A percentile compares a stretch with the other conserved stretches of the same genome.
phyloP scores from a whole-genome alignment of 495 filamentous ascomycete genomes.

The Trichoderma orchidacearum region DNA sequence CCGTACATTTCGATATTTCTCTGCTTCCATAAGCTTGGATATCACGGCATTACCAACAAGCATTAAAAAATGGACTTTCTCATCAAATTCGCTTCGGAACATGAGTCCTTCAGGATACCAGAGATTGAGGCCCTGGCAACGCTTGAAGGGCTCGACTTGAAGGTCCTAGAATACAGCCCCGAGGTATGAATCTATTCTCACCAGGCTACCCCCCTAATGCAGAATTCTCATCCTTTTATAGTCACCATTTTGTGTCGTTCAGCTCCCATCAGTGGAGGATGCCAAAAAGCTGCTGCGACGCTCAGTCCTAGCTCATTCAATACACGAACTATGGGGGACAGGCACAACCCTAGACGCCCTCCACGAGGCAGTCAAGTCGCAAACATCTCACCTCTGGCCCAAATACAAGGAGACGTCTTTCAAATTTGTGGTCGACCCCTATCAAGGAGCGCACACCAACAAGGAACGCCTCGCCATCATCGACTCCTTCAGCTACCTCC shows the following conservation, averaged over 20 bases:
- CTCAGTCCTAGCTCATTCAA: slow-evolving; percentile 63
- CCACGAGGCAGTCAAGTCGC: slow-evolving; percentile 45
- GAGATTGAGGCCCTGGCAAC: slow-evolving; percentile 77
- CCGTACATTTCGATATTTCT: too few species aligned
- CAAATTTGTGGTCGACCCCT: slow-evolving; percentile 70
- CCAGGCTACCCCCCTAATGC: neutral
- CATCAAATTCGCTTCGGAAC: slow-evolving; percentile 77
- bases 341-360: slow-evolving; percentile 54
- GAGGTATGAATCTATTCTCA: slow-evolving; percentile 37
- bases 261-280: slow-evolving; percentile 47
- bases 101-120: slow-evolving; percentile 77
- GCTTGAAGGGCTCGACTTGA: slow-evolving; percentile 50
- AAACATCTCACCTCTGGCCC: slow-evolving; percentile 50
- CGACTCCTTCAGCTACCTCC: slow-evolving; percentile 65
- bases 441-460: slow-evolving; percentile 49
- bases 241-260: slow-evolving; percentile 81
- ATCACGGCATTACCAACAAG: neutral
- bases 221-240: slow-evolving; percentile 16
- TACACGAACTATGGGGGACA: slow-evolving; percentile 81
- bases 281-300: slow-evolving; percentile 56
- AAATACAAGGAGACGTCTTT: slow-evolving; percentile 51
- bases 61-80: slow-evolving; percentile 55
- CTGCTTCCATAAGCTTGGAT: too few species aligned
- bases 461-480: slow-evolving; percentile 54
- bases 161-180: slow-evolving; percentile 57